These are phyloP conservation scores for Populus hybrid DNA, from an alignment of 441 rosid genomes.

Conservation along the genomic window DNA sequence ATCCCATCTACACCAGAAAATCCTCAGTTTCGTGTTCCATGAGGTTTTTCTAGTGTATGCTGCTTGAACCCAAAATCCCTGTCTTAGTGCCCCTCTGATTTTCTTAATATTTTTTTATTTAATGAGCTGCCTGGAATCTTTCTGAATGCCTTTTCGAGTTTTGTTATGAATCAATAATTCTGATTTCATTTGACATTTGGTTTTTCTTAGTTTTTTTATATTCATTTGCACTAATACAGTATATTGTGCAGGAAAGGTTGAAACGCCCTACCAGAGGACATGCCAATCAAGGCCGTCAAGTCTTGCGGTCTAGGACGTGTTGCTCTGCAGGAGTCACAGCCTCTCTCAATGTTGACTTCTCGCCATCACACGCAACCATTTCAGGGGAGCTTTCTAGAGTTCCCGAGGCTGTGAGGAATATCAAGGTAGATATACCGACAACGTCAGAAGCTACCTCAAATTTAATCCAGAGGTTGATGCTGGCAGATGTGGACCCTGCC, in stretches of 20 bases:
- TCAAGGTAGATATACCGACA: conserved; percentile 8
- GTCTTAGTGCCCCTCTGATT: neutral
- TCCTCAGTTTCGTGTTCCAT: neutral
- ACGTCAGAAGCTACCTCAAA: conserved; percentile 18
- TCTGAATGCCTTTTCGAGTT: neutral
- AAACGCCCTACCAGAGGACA: conserved; percentile 16
- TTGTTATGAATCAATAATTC: neutral
- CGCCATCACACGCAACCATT: conserved; percentile 16
- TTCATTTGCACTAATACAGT: neutral
- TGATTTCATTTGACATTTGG: neutral
- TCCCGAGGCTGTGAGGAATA: neutral
- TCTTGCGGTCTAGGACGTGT: conserved; percentile 10
- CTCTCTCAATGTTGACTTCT: conserved; percentile 12
- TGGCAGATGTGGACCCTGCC: conserved; percentile 72
- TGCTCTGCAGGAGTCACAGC: conserved; percentile 16
- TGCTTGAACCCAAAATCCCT: neutral
- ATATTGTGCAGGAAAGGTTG: conserved; percentile 31
- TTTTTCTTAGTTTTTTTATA: neutral
- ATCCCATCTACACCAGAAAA: neutral
- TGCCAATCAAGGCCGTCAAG: neutral
- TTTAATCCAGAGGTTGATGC: conserved; percentile 23
- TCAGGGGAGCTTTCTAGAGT: neutral
- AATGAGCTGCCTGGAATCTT: neutral
- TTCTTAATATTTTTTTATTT: no score
- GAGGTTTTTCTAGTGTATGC: neutral